Conservation (phyloP, 2,329 filamentous ascomycete genomes). For the Ceratocystis colombiana region DNA sequence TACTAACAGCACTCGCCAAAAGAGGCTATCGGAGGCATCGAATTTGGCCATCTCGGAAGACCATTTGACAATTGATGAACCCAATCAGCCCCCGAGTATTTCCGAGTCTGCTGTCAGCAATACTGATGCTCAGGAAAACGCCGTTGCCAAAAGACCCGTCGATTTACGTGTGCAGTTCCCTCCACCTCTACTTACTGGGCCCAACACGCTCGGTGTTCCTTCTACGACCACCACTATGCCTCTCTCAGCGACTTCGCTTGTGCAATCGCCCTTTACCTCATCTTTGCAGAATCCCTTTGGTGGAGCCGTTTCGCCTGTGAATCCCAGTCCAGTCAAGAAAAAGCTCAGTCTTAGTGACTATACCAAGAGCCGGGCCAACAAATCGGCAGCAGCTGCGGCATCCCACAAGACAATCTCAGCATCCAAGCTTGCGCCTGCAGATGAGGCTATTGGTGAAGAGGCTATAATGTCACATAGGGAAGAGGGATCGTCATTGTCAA, state of each 20-base stretch:
- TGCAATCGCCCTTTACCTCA: constrained; percentile 44
- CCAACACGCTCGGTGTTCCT: constrained; percentile 38
- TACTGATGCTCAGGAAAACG: neutral
- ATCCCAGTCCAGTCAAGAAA: constrained; percentile 55
- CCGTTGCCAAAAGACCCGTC: constrained; percentile 33
- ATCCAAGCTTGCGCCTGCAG: constrained; percentile 19
- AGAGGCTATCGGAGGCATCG: constrained; percentile 9
- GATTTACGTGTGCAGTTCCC: constrained; percentile 49
- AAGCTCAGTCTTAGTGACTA: constrained; percentile 59
- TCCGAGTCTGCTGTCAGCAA: neutral
- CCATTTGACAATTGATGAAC: neutral
- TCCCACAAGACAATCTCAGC: constrained; percentile 24
- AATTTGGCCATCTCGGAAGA: constrained; percentile 9
- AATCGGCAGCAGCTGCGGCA: constrained; percentile 37
- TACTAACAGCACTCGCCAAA: constrained; percentile 11
- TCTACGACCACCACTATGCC: constrained; percentile 37
- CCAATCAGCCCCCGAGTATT: neutral
- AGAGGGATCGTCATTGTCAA: neutral
- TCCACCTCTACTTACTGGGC: constrained; percentile 36
- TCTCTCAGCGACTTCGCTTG: constrained; percentile 37
- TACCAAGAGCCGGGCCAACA: constrained; percentile 49
- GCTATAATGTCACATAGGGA: neutral
- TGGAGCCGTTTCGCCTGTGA: constrained; percentile 37
- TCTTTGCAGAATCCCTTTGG: constrained; percentile 38
- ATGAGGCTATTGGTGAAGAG: constrained; percentile 20